Evolutionary conservation across 2,329 filamentous ascomycete species (phyloP), one percentile per base, ranked within the genome.

Genomic region (Alternaria hordeiaustralica): DNA sequence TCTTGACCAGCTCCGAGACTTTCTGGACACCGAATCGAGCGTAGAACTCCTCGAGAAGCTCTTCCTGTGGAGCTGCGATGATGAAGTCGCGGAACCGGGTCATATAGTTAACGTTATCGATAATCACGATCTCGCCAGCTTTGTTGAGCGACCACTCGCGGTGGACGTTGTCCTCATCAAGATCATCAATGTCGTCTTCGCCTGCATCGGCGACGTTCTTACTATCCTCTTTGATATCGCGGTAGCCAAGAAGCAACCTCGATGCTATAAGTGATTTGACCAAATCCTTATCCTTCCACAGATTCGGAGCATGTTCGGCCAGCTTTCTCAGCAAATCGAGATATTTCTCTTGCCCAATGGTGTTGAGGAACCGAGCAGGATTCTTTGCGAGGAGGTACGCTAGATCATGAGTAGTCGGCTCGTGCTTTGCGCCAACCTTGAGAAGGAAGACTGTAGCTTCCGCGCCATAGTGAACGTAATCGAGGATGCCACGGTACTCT

Each of bases 391-490:
- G 87, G 79, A 96, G 89, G 43, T 88, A 86, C 5, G 94, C 95
- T 69, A 99, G 88, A 78, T 99, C 96, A 3, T 88, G 79, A 71
- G 92, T 96, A 3, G 91, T 96, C 5, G 96, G 96, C 79, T 99
- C 95, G 66, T 88, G 90, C 80, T 97, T 97, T 3, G 94, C 95
- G 10, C 96, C 96, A 68, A 94, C 93, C 66, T 92, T 92, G 71
- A 94, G 88, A 18, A 99, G 82, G 74, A 99, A 99, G 0, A 91
- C 85, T 73, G 98, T 98, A 3, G 93, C 95, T 75, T 95, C 90
- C 33, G 86, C 83, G 0, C 95, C 94, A 81, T 97, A 99, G 77
- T 98, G 92, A 13, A 98, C 94, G 79, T 97, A 99, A 76, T 98
- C 94, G 70, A 99, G 97, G 30, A 99, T 96, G 30, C 97, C 92